Conservation (phyloP, 164 flowering plant species). For the Houttuynia cordata region DNA sequence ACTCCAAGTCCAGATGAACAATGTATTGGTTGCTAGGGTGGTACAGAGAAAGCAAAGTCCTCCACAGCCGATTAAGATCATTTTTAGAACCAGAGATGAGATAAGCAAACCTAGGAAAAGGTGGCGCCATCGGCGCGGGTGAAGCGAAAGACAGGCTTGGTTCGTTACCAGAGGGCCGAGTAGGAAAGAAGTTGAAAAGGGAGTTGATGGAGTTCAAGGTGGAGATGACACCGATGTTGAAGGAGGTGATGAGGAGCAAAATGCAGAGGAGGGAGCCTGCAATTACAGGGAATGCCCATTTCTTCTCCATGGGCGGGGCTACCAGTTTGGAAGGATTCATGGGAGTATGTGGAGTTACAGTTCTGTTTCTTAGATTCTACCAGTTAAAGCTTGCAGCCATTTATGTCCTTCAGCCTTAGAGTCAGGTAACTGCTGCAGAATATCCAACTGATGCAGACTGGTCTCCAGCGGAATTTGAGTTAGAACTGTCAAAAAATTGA, state of each 20-base stretch:
- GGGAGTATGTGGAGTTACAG: neutral
- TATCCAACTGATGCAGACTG: neutral
- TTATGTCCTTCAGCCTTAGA: neutral
- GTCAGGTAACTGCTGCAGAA: neutral
- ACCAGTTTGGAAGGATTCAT: neutral
- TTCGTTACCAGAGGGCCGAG: conserved; percentile 22
- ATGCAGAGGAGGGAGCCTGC: conserved; percentile 48
- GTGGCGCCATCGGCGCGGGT: conserved; percentile 26
- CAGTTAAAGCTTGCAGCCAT: neutral
- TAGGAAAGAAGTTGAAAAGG: conserved; percentile 43
- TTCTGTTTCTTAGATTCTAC: neutral
- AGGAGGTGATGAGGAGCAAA: conserved; percentile 55
- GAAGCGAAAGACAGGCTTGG: conserved; percentile 20
- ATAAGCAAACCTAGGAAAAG: conserved; percentile 74
- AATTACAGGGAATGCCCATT: conserved; percentile 67
- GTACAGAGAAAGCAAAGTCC: conserved; percentile 65
- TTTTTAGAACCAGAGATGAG: conserved; percentile 86
- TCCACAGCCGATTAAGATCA: conserved; percentile 86
- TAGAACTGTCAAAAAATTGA: no score
- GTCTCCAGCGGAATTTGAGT: neutral
- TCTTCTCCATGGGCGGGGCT: conserved; percentile 49
- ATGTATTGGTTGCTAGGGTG: conserved; percentile 86
- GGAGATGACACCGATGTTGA: conserved; percentile 67
- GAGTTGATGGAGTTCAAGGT: conserved; percentile 49
- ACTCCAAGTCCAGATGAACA: conserved; percentile 84